Conservation (phyloP, 2,329 filamentous ascomycete species). For the Fusarium pseudograminearum region DNA sequence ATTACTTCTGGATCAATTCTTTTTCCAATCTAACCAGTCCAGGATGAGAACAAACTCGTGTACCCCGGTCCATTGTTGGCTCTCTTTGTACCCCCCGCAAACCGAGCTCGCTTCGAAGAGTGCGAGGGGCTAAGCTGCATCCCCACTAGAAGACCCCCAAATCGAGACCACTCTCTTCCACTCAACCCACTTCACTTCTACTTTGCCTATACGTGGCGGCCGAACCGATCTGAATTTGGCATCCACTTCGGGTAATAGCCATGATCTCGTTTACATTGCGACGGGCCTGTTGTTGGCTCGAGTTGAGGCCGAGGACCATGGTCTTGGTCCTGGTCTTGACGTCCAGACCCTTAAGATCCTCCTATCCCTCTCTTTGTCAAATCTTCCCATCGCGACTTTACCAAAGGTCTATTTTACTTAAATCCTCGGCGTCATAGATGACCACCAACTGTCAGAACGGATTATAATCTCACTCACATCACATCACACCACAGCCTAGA, state of each 20-base stretch:
- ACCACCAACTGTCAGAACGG: background rate
- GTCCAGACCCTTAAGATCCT: background rate
- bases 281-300: background rate
- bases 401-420: background rate
- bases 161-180: background rate
- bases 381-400: slow-evolving; percentile 7
- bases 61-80: background rate
- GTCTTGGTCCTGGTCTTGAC: too few relatives aligned
- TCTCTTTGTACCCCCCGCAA: background rate
- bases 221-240: slow-evolving; percentile 18
- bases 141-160: slow-evolving; percentile 22
- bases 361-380: background rate
- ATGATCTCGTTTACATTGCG: slow-evolving; percentile 27
- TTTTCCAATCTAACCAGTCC: background rate
- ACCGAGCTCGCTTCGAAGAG: slow-evolving; percentile 31
- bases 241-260: slow-evolving; percentile 23
- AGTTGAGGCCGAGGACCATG: background rate
- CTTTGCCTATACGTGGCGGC: background rate
- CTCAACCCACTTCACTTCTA: background rate
- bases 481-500: background rate
- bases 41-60: background rate
- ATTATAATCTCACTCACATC: background rate
- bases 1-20: slow-evolving; percentile 30
- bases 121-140: slow-evolving; percentile 3
- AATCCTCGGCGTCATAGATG: slow-evolving; percentile 32